Evolutionary conservation across 306 rosid species (phyloP).

Genomic region (Cicer arietinum): DNA sequence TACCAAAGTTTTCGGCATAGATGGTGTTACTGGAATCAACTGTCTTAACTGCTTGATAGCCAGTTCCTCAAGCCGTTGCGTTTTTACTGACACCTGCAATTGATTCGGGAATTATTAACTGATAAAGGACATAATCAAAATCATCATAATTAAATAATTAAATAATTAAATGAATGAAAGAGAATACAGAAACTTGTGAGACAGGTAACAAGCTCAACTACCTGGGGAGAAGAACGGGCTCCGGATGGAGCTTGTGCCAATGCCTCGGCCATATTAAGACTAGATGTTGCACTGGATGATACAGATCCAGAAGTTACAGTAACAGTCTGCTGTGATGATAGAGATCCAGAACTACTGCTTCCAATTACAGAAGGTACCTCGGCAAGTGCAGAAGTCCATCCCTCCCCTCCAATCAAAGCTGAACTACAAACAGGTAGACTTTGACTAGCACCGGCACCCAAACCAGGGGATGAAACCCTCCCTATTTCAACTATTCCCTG

Average conservation of each 20-base stretch:
- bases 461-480: slow-evolving; percentile 87
- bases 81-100: slow-evolving; percentile 69
- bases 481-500: slow-evolving; percentile 70
- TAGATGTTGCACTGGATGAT: slow-evolving; percentile 52
- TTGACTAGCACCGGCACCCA: slow-evolving; percentile 71
- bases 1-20: slow-evolving; percentile 83
- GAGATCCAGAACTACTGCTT: slow-evolving; percentile 66
- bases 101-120: slow-evolving; percentile 26
- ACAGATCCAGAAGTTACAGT: slow-evolving; percentile 55
- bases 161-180: slow-evolving; percentile 30
- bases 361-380: slow-evolving; percentile 81
- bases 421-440: slow-evolving; percentile 77
- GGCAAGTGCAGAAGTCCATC: slow-evolving; percentile 90
- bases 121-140: slow-evolving; percentile 31
- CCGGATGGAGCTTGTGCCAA: slow-evolving; percentile 82
- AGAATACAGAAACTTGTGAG: slow-evolving; percentile 26
- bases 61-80: slow-evolving; percentile 94
- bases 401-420: slow-evolving; percentile 89
- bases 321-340: slow-evolving; percentile 58
- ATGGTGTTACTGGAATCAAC: slow-evolving; percentile 89
- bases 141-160: not conserved
- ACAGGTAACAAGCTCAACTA: slow-evolving; percentile 48
- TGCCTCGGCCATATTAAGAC: slow-evolving; percentile 97
- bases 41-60: slow-evolving; percentile 95
- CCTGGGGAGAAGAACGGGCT: slow-evolving; percentile 79